A percentile compares a stretch with the other conserved stretches of the same genome.
These are phyloP conservation scores for Porphyrellus sp. DNA, from an alignment of 1,284 basidiomycete genomes.

Conservation along the genomic window DNA sequence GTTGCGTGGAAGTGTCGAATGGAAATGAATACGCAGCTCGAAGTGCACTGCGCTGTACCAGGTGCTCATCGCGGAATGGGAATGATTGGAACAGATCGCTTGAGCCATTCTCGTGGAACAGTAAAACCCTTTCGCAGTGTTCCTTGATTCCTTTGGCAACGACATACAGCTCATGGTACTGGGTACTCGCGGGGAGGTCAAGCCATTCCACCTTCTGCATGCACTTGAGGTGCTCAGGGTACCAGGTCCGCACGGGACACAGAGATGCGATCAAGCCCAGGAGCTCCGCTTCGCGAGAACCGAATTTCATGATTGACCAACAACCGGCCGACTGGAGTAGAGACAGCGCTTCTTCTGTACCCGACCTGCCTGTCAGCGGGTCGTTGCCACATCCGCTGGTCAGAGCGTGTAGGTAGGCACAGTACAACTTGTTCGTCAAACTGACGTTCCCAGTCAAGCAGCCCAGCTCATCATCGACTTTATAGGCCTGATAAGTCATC, in stretches of 20 bases:
- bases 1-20: neutral
- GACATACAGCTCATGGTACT: constrained; percentile 35
- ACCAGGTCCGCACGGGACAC: constrained; percentile 37
- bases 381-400: constrained; percentile 43
- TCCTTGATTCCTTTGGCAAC: constrained; percentile 31
- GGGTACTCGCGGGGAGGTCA: constrained; percentile 23
- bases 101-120: constrained; percentile 2
- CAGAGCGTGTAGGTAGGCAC: constrained; percentile 45
- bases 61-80: constrained; percentile 1
- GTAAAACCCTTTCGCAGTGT: constrained; percentile 24
- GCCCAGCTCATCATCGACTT: constrained; percentile 39
- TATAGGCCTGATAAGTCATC: constrained; percentile 38
- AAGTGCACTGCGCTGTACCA: constrained; percentile 17
- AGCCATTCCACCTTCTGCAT: constrained; percentile 37
- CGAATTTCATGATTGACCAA: constrained; percentile 39
- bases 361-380: constrained; percentile 43
- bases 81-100: constrained; percentile 3
- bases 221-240: constrained; percentile 36
- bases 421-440: constrained; percentile 38
- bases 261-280: constrained; percentile 37
- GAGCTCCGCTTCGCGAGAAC: constrained; percentile 29
- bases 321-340: constrained; percentile 39
- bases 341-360: constrained; percentile 45
- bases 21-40: constrained; percentile 17
- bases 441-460: constrained; percentile 35